Base-by-base conservation (phyloP, 2,329 filamentous ascomycete species). In the Hirsutella thompsonii region DNA sequence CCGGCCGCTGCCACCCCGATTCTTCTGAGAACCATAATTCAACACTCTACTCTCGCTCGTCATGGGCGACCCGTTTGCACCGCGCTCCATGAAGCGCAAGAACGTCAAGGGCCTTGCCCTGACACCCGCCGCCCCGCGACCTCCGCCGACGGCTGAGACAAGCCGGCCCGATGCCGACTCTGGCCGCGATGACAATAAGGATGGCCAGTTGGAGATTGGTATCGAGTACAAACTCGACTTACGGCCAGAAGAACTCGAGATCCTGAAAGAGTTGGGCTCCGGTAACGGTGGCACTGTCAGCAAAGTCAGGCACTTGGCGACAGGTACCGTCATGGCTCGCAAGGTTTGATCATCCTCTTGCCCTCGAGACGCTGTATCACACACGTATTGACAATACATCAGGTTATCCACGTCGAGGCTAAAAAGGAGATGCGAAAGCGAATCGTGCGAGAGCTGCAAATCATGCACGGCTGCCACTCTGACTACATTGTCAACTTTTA, bases 401-500 rank as follows among this genome's bases (percentile, higher is more conserved):
- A 95, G 89, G 82, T 95, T 49, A 98, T 98, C 52, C 90, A 95
- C 52, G 90, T 98, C 55, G 92, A 98, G 61, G 92, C 89, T 32
- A 96, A 96, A 69, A 89, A 89, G 58, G 90, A 95, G 57, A 86
- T 96, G 62, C 82, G 92, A 52, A 95, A 93, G 67, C 83, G 93
- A 55, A 98, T 98, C 50, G 85, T 98, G 47, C 81, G 92, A 59
- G 92, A 98, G 62, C 76, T 98, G 40, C 89, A 95, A 59, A 95
- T 98, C 50, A 96, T 96, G 80, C 89, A 95, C 59, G 87, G 93
- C 55, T 98, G 92, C 64, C 92, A 94, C 56, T 95, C 86, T 19
- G 85, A 92, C 46, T 89, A 93, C 61, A 96, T 98, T 55, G 92
- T 98, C 45, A 94, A 83, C 41, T 98, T 95, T 63, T 96, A 96